Evolutionary conservation across 2,329 filamentous ascomycete species (phyloP), one percentile per base, ranked within the genome.

Genomic region (Trichoderma simmonsii): DNA sequence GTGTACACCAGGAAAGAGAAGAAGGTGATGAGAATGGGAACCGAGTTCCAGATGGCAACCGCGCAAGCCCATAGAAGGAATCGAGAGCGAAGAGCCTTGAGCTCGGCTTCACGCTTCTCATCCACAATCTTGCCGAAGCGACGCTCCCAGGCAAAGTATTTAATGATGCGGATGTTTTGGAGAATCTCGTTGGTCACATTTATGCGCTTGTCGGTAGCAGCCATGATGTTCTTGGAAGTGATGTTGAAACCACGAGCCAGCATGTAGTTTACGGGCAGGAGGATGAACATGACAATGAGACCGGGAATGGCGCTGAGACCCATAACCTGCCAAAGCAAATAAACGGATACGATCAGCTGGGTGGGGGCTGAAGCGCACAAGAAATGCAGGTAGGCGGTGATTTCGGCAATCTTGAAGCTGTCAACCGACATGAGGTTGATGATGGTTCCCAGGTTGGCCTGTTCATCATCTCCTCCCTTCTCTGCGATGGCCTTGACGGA

Each of bases 341-440:
- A 84, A 73, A 98, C 86, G 6, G 94, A 93, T 60, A 98, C 89
- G 60, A 92, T 83, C 51, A 99, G 88, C 82, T 98, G 95, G 0
- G 96, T 93, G 0, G 96, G 96, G 1, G 95, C 95, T 73, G 92
- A 91, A 0, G 95, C 95, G 85, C 95, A 92, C n/a, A 99, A 85
- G 82, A 97, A 99, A 82, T 99, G 96, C 36, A 99, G 85, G 80
- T 99, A 99, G 0, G 95, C 93, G 48, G 94, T 96, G 72, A 97
- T 91, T 80, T 99, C 96, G 74, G 93, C 93, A 70, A 99, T 94
- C 83, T 99, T 99, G 89, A 98, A 98, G 62, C 95, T 98, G 84
- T 99, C 97, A 54, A 99, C 97, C 12, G 96, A 97, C 96, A 99
- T 99, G 75, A 99, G 86, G 81, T 98, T 99, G 85, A 99, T 99